These are phyloP conservation scores for Hyphodiscus sp. DNA, from an alignment of 2,329 filamentous ascomycete genomes.

Conservation along the genomic window DNA sequence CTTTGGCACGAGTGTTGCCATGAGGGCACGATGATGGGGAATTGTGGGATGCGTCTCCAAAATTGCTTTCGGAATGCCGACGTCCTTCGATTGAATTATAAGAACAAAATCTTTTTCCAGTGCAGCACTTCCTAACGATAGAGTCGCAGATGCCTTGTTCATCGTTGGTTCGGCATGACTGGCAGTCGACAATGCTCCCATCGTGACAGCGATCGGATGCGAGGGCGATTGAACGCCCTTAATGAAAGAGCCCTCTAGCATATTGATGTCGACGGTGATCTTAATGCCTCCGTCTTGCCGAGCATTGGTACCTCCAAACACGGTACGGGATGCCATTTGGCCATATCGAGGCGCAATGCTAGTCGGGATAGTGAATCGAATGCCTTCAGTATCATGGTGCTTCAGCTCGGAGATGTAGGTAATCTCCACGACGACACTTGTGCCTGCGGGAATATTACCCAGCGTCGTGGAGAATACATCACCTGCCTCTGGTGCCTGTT, in stretches of 20 bases:
- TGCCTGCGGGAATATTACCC: constrained; percentile 57
- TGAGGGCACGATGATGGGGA: constrained; percentile 56
- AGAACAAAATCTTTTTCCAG: constrained; percentile 63
- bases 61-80: constrained; percentile 55
- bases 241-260: constrained; percentile 50
- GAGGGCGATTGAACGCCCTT: constrained; percentile 59
- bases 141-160: constrained; percentile 54
- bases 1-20: constrained; percentile 65
- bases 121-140: constrained; percentile 45
- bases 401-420: constrained; percentile 65
- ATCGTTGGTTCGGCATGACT: constrained; percentile 42
- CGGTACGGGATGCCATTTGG: constrained; percentile 19
- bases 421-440: constrained; percentile 53
- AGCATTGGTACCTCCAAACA: not conserved
- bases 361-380: constrained; percentile 64
- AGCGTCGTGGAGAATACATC: constrained; percentile 65
- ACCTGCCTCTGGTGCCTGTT: constrained; percentile 51
- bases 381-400: constrained; percentile 62
- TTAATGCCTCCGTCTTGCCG: constrained; percentile 15
- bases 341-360: constrained; percentile 63
- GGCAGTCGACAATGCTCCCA: constrained; percentile 50
- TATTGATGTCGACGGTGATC: constrained; percentile 53
- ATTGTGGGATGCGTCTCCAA: constrained; percentile 60
- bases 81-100: constrained; percentile 53
- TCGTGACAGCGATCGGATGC: constrained; percentile 58